Conservation (phyloP, 1,284 basidiomycete species). For the Porogramme epimiltina region DNA sequence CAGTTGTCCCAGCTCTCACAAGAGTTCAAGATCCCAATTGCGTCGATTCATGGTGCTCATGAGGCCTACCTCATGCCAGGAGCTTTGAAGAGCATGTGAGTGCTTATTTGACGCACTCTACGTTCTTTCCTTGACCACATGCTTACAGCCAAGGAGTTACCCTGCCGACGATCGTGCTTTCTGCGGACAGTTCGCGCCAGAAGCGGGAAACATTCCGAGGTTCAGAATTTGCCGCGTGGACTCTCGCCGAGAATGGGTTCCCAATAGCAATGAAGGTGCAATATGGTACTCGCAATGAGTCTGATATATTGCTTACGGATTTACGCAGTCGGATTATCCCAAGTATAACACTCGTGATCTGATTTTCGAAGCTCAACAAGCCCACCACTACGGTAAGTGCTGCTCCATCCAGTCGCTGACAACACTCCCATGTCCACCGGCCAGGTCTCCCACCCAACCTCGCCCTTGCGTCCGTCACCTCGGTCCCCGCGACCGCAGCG, state of each 20-base stretch:
- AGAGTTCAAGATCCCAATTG: constrained; percentile 81
- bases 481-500: constrained; percentile 75
- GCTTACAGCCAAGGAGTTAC: constrained; percentile 29
- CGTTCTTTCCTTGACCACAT: constrained; percentile 30
- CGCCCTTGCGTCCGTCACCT: constrained; percentile 76
- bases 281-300: no score
- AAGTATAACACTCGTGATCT: constrained; percentile 79
- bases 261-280: constrained; percentile 78
- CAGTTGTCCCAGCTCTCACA: constrained; percentile 53
- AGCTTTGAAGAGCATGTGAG: constrained; percentile 71
- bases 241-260: constrained; percentile 76
- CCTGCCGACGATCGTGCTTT: constrained; percentile 78
- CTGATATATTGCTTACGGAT: neutral
- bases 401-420: neutral
- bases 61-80: constrained; percentile 86
- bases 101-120: constrained; percentile 7
- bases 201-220: constrained; percentile 87
- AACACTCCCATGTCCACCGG: neutral
- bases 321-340: constrained; percentile 64
- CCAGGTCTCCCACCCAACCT: constrained; percentile 53
- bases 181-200: constrained; percentile 66
- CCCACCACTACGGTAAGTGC: constrained; percentile 68
- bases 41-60: constrained; percentile 85
- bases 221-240: constrained; percentile 80
- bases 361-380: constrained; percentile 86